Conservation (phyloP, 306 rosid species). For the Vigna reflexopilosa region DNA sequence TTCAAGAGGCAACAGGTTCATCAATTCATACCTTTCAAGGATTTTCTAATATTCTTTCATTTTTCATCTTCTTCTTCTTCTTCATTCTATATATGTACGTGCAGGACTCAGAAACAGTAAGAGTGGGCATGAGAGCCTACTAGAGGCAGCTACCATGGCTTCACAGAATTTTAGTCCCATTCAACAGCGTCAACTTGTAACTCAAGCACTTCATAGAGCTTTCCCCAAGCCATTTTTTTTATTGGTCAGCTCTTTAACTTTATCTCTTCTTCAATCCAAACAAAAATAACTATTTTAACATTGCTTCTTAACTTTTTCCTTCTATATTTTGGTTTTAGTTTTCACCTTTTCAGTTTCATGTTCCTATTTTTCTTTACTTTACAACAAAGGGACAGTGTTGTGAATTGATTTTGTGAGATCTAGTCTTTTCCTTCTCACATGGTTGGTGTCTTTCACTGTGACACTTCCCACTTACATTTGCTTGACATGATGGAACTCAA, state of each 20-base stretch:
- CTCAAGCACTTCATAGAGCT: constrained; percentile 64
- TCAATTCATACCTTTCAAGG: not conserved
- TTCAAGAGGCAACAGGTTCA: constrained; percentile 86
- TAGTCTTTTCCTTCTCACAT: constrained; percentile 3
- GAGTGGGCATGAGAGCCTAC: constrained; percentile 79
- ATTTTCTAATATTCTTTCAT: not conserved
- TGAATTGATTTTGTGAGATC: not conserved
- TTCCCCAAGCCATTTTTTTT: constrained; percentile 72
- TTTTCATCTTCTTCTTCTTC: not conserved
- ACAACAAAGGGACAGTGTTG: not conserved
- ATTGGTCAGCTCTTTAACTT: constrained; percentile 54
- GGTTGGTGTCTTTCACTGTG: not conserved
- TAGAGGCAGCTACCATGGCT: constrained; percentile 70
- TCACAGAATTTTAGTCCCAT: constrained; percentile 52
- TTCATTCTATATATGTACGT: not conserved
- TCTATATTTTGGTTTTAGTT: no score
- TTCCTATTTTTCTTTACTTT: no score
- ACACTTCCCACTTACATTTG: constrained; percentile 10
- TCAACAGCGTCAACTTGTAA: constrained; percentile 63
- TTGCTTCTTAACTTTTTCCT: no score
- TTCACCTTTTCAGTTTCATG: no score
- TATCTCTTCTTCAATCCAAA: not conserved
- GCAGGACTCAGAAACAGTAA: constrained; percentile 68
- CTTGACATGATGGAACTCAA: not conserved
- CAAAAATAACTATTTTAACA: no score